Evolutionary conservation across 148 eudicot species (phyloP).

Genomic region (Suaeda aralocaspica): DNA sequence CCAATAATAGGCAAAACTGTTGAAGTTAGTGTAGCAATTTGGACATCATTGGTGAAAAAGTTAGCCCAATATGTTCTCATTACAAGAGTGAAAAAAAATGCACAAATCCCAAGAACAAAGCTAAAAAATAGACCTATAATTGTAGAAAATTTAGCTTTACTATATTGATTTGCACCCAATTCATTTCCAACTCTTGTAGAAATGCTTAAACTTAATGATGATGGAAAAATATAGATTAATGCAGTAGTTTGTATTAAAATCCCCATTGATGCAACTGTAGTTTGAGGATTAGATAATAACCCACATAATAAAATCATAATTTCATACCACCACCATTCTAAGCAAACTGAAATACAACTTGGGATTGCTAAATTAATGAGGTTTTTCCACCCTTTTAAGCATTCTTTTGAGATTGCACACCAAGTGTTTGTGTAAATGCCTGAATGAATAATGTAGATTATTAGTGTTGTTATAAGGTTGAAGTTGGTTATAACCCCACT

Average conservation of each 20-base stretch:
- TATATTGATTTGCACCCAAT: constrained; percentile 50
- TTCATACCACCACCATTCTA: constrained; percentile 96
- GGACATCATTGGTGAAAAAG: constrained; percentile 51
- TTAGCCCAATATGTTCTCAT: constrained; percentile 60
- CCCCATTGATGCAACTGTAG: constrained; percentile 67
- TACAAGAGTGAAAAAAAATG: constrained; percentile 41
- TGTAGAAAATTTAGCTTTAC: constrained; percentile 47
- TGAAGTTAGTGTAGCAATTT: constrained; percentile 52
- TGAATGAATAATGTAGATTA: constrained; percentile 40
- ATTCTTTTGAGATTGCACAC: constrained; percentile 45
- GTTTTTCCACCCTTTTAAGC: constrained; percentile 45
- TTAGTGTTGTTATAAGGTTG: constrained; percentile 43
- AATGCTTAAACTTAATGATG: constrained; percentile 60
- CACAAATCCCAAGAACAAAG: constrained; percentile 48
- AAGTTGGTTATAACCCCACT: constrained; percentile 51
- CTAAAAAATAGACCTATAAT: constrained; percentile 50
- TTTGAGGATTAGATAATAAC: constrained; percentile 44
- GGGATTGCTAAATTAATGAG: constrained; percentile 58
- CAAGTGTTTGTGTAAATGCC: constrained; percentile 52
- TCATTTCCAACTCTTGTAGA: constrained; percentile 70
- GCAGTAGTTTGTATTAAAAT: constrained; percentile 72
- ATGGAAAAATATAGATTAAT: constrained; percentile 70
- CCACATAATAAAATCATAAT: constrained; percentile 76
- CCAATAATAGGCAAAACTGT: constrained; percentile 63
- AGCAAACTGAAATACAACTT: constrained; percentile 71